Evolutionary conservation across 805 yeast species (phyloP), one percentile per base, ranked within the genome.

Genomic region (Cyberlindnera saturnus): DNA sequence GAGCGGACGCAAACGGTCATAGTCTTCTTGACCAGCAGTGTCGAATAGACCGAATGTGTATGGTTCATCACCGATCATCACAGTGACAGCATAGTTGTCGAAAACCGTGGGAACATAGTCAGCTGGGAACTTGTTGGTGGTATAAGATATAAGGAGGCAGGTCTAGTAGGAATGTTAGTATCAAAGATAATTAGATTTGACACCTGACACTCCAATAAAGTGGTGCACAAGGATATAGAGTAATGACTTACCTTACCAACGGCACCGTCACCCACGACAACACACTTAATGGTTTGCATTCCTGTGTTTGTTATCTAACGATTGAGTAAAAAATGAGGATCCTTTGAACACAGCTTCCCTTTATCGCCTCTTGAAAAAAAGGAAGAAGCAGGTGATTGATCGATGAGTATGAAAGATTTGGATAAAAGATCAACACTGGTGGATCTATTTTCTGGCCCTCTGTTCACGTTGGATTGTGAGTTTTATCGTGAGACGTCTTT

Each of bases 211-310:
- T 14, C 6, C 31, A n/a, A 6, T 9, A 13, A 16, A 10, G 15
- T 3, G 29, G 29, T 3, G 30, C 10, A 6, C 29, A 10, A n/a
- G 29, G 10, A 35, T 9, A 13, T 11, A 18, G 15, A 20, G 17
- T 18, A 18, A 11, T 47, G 17, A 60, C 71, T 42, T 46, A 70
- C 74, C 62, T 89, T 91, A 57, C 99, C 99, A 51, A 93, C 98
- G 56, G 98, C 98, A 86, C 99, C 99, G 70, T 93, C 99, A 53
- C 99, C 99, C 44, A 93, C 98, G 52, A 91, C 97, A 53, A 93
- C 98, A 75, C 98, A 93, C 70, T 91, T 91, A 65, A 86, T 65
- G 39, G 76, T 71, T 59, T 70, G 74, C 76, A 71, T 71, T 30
- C n/a, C 34, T 36, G 26, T 15, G 19, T 19, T 6, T 13, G 26